A percentile compares a stretch with the other conserved stretches of the same genome.
Evolutionary conservation across 139 green algal genomes (phyloP).

Genomic region (Haematococcus lacustris): DNA sequence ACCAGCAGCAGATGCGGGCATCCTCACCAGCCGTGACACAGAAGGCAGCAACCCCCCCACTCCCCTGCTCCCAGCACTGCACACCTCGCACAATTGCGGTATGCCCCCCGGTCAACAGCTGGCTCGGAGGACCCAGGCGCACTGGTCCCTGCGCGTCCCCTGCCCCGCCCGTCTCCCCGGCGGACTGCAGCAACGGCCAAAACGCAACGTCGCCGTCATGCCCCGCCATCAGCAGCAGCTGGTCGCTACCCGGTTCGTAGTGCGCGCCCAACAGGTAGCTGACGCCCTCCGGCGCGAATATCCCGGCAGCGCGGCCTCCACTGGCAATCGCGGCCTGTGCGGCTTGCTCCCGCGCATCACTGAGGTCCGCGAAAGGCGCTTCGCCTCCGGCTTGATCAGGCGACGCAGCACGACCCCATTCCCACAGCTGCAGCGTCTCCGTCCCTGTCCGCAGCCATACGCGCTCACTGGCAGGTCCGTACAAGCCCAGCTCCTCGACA

Average conservation of each 20-base stretch:
- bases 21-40: conserved; percentile 59
- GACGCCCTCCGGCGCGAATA: conserved; percentile 14
- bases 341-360: conserved; percentile 26
- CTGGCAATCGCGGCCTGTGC: conserved; percentile 14
- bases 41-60: conserved; percentile 4
- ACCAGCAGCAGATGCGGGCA: conserved; percentile 44
- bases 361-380: conserved; percentile 37
- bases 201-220: conserved; percentile 44
- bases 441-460: conserved; percentile 64
- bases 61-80: neutral
- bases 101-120: conserved; percentile 47
- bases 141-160: conserved; percentile 13
- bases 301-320: neutral
- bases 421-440: conserved; percentile 72
- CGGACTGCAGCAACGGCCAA: conserved; percentile 43
- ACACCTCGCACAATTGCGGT: conserved; percentile 39
- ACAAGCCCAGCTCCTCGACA: conserved; percentile 63
- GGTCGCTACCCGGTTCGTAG: conserved; percentile 37
- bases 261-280: conserved; percentile 62
- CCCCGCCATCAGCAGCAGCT: conserved; percentile 54
- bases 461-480: conserved; percentile 32
- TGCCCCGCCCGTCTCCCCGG: conserved; percentile 2
- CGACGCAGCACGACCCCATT: conserved; percentile 57
- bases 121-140: conserved; percentile 33
- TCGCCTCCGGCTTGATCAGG: conserved; percentile 23